phyloP scores from a whole-genome alignment of 2,329 filamentous ascomycete species.

The Ophiostoma quercus region DNA sequence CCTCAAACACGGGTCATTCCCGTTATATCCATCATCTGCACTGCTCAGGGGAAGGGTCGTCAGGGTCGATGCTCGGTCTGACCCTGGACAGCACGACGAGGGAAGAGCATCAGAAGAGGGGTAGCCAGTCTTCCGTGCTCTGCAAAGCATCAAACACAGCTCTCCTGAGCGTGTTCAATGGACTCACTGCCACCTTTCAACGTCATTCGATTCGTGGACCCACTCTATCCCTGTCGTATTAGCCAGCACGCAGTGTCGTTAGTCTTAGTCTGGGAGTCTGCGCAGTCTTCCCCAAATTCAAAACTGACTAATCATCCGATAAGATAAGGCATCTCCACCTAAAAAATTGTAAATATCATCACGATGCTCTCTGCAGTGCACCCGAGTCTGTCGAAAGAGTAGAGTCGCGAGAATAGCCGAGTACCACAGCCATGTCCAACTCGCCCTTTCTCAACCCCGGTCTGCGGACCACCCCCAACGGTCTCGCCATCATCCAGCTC shows the following conservation, averaged over 20 bases:
- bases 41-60: background rate
- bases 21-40: background rate
- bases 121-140: background rate
- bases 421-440: conserved; percentile 9
- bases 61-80: background rate
- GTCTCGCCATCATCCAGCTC: conserved; percentile 78
- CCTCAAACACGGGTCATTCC: background rate
- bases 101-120: background rate
- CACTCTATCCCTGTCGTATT: background rate
- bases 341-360: conserved; percentile 12
- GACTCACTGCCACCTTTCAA: conserved; percentile 15
- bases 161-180: conserved; percentile 7
- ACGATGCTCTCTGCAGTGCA: background rate
- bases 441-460: conserved; percentile 80
- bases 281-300: background rate
- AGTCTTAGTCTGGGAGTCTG: background rate
- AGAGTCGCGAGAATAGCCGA: background rate
- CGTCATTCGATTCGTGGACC: conserved; percentile 11
- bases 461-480: conserved; percentile 54
- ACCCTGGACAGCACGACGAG: background rate
- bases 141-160: background rate
- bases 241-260: background rate
- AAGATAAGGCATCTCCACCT: conserved; percentile 9
- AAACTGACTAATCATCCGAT: conserved; percentile 16
- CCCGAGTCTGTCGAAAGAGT: background rate